These are phyloP conservation scores for Chloropicon primus DNA, from an alignment of 139 green algal species.

Conservation along the genomic window DNA sequence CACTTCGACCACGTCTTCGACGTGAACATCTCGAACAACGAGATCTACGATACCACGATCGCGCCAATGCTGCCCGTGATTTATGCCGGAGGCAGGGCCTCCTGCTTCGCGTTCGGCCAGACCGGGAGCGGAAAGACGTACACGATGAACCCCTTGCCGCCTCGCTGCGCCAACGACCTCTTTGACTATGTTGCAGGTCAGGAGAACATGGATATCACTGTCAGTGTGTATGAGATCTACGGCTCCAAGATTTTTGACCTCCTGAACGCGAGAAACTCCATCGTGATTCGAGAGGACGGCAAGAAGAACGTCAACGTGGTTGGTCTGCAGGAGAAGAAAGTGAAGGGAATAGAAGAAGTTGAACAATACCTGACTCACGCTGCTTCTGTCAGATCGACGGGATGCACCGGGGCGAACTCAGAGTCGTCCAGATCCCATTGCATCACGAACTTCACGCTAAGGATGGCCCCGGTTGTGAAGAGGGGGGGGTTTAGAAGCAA, in stretches of 20 bases:
- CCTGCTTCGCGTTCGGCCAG: constrained; percentile 93
- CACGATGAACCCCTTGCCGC: constrained; percentile 89
- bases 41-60: constrained; percentile 75
- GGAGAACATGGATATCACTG: constrained; percentile 35
- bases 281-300: constrained; percentile 86
- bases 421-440: constrained; percentile 90
- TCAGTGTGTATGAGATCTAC: constrained; percentile 95
- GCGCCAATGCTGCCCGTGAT: constrained; percentile 83
- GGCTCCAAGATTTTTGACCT: constrained; percentile 94
- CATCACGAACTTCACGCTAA: constrained; percentile 86
- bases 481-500: background rate
- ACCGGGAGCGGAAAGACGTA: constrained; percentile 83
- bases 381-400: constrained; percentile 48
- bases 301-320: constrained; percentile 74
- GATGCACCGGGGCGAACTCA: constrained; percentile 86
- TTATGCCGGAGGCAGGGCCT: constrained; percentile 69
- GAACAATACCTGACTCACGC: constrained; percentile 3
- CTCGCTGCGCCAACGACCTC: constrained; percentile 75
- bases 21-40: constrained; percentile 73
- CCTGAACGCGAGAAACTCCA: constrained; percentile 75
- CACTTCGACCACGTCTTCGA: constrained; percentile 88
- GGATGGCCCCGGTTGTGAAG: constrained; percentile 17
- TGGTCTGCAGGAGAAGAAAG: constrained; percentile 37
- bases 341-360: constrained; percentile 33
- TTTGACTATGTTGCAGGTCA: constrained; percentile 21